These are phyloP conservation scores for Fusarium sp. DNA, from an alignment of 2,329 filamentous ascomycete genomes.

Conservation along the genomic window DNA sequence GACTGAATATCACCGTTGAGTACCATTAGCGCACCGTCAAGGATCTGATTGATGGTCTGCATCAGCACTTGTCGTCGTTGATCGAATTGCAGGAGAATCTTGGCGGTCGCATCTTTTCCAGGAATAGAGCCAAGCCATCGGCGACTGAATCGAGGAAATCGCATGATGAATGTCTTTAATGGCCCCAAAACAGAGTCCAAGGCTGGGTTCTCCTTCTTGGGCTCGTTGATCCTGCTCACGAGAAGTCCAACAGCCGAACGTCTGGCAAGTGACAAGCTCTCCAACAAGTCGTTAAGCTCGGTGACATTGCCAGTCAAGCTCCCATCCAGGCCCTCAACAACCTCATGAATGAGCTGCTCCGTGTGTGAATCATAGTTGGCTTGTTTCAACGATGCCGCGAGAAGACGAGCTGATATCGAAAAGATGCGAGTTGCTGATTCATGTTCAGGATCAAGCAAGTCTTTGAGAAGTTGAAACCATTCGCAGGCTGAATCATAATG, in stretches of 20 bases:
- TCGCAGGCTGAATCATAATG: constrained; percentile 59
- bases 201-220: constrained; percentile 15
- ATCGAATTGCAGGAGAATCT: constrained; percentile 67
- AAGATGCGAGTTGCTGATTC: constrained; percentile 61
- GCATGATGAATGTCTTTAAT: constrained; percentile 64
- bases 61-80: constrained; percentile 63
- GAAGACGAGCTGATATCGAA: constrained; percentile 62
- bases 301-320: constrained; percentile 64
- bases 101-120: constrained; percentile 58
- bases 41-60: constrained; percentile 61
- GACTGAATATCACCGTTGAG: constrained; percentile 61
- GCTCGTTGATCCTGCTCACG: constrained; percentile 41
- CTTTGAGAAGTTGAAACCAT: constrained; percentile 62
- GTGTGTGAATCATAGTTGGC: constrained; percentile 49
- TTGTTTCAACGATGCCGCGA: constrained; percentile 62
- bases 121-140: constrained; percentile 69
- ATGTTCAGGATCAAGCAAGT: constrained; percentile 47
- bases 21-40: constrained; percentile 68
- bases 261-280: constrained; percentile 62
- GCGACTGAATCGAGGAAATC: constrained; percentile 66
- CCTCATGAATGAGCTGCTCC: constrained; percentile 55
- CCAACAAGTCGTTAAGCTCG: constrained; percentile 68
- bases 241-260: constrained; percentile 62
- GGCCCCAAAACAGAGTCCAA: constrained; percentile 45
- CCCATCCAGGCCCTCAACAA: constrained; percentile 64